A percentile compares a stretch with the other conserved stretches of the same genome.
phyloP scores from a whole-genome alignment of 768 basidiomycete genomes.

The Leccinum aurantiacum region DNA sequence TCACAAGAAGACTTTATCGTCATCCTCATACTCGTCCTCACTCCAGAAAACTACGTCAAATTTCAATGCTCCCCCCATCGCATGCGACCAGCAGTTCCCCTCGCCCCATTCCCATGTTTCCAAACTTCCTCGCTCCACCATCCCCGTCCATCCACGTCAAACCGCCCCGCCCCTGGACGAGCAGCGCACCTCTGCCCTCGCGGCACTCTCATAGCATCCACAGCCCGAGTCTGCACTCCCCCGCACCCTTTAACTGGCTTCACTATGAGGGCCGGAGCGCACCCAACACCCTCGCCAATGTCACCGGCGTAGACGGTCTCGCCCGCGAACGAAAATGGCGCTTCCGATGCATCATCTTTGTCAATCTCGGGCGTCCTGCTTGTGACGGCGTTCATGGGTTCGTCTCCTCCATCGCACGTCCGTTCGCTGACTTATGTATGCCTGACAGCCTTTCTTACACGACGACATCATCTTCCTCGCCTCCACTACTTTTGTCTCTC shows the following conservation, averaged over 20 bases:
- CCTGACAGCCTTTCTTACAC: conserved; percentile 67
- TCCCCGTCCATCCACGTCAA: conserved; percentile 35
- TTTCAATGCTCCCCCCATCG: conserved; percentile 20
- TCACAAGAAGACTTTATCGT: conserved; percentile 86
- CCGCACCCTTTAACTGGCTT: conserved; percentile 83
- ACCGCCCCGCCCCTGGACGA: conserved; percentile 35
- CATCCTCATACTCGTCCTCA: conserved; percentile 75
- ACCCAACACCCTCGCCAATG: conserved; percentile 63
- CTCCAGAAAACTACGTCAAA: conserved; percentile 71
- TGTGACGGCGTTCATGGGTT: conserved; percentile 51
- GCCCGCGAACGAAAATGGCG: no score
- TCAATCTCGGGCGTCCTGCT: no score
- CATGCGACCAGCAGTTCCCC: conserved; percentile 21
- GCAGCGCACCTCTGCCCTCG: conserved; percentile 9
- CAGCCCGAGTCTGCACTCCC: conserved; percentile 50
- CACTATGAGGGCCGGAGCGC: conserved; percentile 82
- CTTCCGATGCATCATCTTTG: no score
- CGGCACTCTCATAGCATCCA: conserved; percentile 21
- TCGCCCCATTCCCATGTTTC: conserved; percentile 34
- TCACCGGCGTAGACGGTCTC: no score
- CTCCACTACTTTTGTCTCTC: conserved; percentile 24
- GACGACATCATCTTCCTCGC: conserved; percentile 77
- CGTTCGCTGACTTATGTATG: not conserved
- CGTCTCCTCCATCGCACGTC: not conserved
- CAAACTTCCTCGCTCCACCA: conserved; percentile 21